Conservation (phyloP, 148 eudicot species). For the Suaeda aralocaspica region DNA sequence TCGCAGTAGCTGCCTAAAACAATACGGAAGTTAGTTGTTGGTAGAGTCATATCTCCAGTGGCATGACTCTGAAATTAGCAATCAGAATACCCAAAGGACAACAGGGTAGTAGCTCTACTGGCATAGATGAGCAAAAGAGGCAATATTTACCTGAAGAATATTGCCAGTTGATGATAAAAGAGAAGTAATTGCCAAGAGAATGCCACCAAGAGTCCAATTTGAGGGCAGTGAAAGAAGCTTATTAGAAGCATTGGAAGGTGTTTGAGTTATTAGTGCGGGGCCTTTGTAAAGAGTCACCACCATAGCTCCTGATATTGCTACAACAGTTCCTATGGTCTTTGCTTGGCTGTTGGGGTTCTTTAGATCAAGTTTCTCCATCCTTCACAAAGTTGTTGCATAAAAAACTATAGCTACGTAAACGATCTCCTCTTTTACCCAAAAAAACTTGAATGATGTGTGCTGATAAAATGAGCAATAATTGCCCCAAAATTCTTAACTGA, state of each 20-base stretch:
- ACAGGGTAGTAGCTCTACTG: too few relatives aligned
- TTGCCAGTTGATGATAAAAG: conserved; percentile 40
- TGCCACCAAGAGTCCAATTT: conserved; percentile 53
- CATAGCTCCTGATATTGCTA: conserved; percentile 55
- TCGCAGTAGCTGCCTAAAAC: conserved; percentile 39
- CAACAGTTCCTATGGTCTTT: conserved; percentile 43
- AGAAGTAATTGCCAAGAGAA: conserved; percentile 35
- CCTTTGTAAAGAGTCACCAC: conserved; percentile 52
- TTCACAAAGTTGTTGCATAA: conserved; percentile 11
- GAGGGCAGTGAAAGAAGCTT: conserved; percentile 28
- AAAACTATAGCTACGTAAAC: neutral
- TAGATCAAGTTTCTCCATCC: conserved; percentile 57
- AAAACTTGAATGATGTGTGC: neutral
- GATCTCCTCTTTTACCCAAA: neutral
- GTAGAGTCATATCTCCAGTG: neutral
- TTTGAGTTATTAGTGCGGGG: conserved; percentile 27
- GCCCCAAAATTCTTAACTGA: neutral
- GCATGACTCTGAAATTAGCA: neutral
- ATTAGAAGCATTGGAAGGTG: conserved; percentile 16
- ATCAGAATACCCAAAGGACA: neutral
- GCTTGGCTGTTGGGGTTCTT: conserved; percentile 46
- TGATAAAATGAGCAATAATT: neutral
- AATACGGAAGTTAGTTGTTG: neutral
- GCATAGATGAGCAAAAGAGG: neutral
- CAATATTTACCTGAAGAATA: conserved; percentile 41